Evolutionary conservation across 2,329 filamentous ascomycete species (phyloP).

Genomic region (Nakataea oryzae): DNA sequence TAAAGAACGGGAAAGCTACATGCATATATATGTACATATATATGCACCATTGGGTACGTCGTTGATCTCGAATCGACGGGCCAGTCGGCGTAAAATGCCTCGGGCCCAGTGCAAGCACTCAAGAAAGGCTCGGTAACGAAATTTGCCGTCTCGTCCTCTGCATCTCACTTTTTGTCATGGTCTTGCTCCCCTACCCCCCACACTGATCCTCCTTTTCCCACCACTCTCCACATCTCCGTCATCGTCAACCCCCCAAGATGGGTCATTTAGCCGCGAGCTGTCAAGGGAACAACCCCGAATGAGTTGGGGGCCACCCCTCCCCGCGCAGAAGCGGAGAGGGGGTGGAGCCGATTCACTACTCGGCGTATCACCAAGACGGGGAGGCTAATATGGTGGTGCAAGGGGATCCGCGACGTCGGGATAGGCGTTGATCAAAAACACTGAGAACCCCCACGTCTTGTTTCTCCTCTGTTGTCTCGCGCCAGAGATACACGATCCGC

Average conservation of each 20-base stretch:
- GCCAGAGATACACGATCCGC: not conserved
- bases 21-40: too few species aligned
- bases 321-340: not conserved
- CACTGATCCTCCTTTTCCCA: not conserved
- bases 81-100: too few species aligned
- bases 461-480: not conserved
- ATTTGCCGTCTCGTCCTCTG: not conserved
- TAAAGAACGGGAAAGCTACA: too few species aligned
- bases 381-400: not conserved
- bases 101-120: not conserved
- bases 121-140: too few species aligned
- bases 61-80: not conserved
- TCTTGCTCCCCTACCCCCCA: not conserved
- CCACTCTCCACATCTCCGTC: not conserved
- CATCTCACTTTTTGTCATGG: not conserved
- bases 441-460: not conserved
- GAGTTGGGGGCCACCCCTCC: not conserved
- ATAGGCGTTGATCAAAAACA: not conserved
- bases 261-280: not conserved
- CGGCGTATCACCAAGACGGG: not conserved
- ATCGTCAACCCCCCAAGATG: not conserved
- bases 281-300: not conserved
- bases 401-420: too few species aligned
- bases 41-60: too few species aligned
- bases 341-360: not conserved